phyloP scores from a whole-genome alignment of 768 basidiomycete species.

The Lentinula sp. region DNA sequence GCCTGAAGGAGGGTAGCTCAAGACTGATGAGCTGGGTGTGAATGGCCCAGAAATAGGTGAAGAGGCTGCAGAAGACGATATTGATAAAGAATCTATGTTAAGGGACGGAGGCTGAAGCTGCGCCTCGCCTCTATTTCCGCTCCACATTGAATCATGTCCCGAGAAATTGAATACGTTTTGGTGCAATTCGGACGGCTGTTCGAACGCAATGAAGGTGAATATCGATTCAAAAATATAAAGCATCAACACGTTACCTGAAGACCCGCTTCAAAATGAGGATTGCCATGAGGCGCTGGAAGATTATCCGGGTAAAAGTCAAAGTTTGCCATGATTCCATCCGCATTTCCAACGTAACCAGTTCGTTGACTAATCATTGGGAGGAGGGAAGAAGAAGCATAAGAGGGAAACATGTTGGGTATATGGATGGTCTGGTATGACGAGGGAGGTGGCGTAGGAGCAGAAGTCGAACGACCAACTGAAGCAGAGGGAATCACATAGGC shows the following conservation, averaged over 20 bases:
- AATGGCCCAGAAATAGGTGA: slow-evolving; percentile 43
- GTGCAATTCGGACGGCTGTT: slow-evolving; percentile 44
- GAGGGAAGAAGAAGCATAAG: slow-evolving; percentile 52
- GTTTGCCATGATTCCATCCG: slow-evolving; percentile 33
- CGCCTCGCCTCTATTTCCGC: not conserved
- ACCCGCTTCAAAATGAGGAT: slow-evolving; percentile 35
- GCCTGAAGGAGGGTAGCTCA: slow-evolving; percentile 15
- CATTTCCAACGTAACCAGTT: slow-evolving; percentile 44
- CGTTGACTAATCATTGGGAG: slow-evolving; percentile 57
- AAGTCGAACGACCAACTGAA: slow-evolving; percentile 39
- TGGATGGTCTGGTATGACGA: slow-evolving; percentile 58
- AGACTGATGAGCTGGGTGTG: slow-evolving; percentile 34
- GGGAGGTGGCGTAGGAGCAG: slow-evolving; percentile 58
- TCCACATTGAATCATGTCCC: not conserved
- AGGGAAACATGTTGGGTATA: slow-evolving; percentile 60
- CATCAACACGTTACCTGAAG: slow-evolving; percentile 27
- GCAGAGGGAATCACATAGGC: slow-evolving; percentile 22
- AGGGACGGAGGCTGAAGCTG: slow-evolving; percentile 30
- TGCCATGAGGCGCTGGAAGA: slow-evolving; percentile 20
- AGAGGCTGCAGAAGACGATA: slow-evolving; percentile 39
- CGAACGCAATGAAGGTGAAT: slow-evolving; percentile 7
- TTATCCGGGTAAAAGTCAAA: slow-evolving; percentile 48
- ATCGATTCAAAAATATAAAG: slow-evolving; percentile 7
- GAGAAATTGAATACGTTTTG: slow-evolving; percentile 35
- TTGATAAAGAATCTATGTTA: slow-evolving; percentile 29